Base-by-base conservation (phyloP, 2,329 filamentous ascomycete species). In the Xylaria sp. region DNA sequence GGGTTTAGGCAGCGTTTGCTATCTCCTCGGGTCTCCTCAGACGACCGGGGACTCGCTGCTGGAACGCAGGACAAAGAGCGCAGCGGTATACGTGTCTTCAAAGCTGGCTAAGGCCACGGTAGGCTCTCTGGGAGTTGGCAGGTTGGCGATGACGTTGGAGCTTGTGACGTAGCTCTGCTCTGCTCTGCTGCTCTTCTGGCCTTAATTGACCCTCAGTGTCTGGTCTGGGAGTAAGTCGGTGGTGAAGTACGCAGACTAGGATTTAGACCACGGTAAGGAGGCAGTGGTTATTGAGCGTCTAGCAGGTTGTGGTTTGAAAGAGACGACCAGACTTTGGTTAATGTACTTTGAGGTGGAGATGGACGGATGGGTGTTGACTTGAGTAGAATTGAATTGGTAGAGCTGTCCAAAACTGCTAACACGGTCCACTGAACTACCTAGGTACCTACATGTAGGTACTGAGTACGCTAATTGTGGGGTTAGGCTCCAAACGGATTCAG, bases 11-110 rank as follows among this genome's bases (percentile, higher is more conserved):
- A 44, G 41, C 34, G 54, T 41, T 63, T 25, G 65, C 55, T 28
- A 41, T 55, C 31, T 39, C 15, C 2, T 28, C n/a, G 10, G 60
- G 54, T 66, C 10, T 48, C 48, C n/a, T 15, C 4, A 37, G 41
- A 46, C 13, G 57, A 55, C 61, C n/a, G 18, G 60, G 25, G 31
- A 41, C 51, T 23, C 54, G 23, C 13, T 51, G 66, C 37, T 61
- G n/a, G 39, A 52, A 55, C 25, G 5, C 13, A n/a, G 48, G 44
- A 72, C 28, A 63, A 63, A 60, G 67, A 55, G 51, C 41, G 51
- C 58, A 63, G 66, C 63, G 65, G 69, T 63, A 67, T 74, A 73
- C 73, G 74, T 76, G 75, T 67, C 64, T 69, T 63, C 23, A 31
- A 67, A 34, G 31, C 65, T 65, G 67, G 62, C 57, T 69, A 67